Evolutionary conservation across 495 filamentous ascomycete species (phyloP), one percentile per base, ranked within the genome.

Genomic region (Lindgomyces ingoldianus): DNA sequence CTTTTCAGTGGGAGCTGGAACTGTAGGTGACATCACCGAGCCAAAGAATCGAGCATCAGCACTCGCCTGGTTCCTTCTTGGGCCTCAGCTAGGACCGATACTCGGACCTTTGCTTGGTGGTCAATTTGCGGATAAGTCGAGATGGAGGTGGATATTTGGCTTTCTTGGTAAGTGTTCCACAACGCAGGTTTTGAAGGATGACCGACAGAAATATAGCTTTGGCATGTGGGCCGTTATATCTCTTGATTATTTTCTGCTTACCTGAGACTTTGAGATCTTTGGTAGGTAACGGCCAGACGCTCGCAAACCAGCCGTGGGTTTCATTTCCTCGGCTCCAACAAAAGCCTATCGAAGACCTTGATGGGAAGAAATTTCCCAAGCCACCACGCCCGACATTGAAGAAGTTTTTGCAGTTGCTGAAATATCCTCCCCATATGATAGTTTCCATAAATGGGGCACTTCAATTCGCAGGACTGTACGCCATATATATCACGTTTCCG

Each of bases 261-360:
- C 74, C 73, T 1, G 74, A 76, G 62, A 76, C 74, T 9, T 68
- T 76, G 9, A 64, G 74, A 4, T 70, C 60, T 18, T 41, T 58
- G 1, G 74, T 74, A 0, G 74, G 74, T 1, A 73, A 75, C 46
- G 74, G 73, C 18, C 19, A 53, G 12, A 39, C 61, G 1, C 67
- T 61, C 29, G 33, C 49, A 22, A 47, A 61, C 29, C 33, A 36
- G n/a, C 41, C 46, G 21, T 72, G 65, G 59, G 48, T 74, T 22
- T 42, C 51, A 9, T 48, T 58, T 10, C 67, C 62, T 0, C 26
- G 39, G 11, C 55, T 70, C 22, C 47, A 50, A 21, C 45, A 44
- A 14, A 51, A 55, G 48, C 21, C 55, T 2, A 64, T 62, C 10
- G 62, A 44, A 26, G 48, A 26, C 10, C 21, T 63, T 9, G 70